phyloP scores from a whole-genome alignment of 2,329 filamentous ascomycete genomes.

The Stachybotrys elegans region DNA sequence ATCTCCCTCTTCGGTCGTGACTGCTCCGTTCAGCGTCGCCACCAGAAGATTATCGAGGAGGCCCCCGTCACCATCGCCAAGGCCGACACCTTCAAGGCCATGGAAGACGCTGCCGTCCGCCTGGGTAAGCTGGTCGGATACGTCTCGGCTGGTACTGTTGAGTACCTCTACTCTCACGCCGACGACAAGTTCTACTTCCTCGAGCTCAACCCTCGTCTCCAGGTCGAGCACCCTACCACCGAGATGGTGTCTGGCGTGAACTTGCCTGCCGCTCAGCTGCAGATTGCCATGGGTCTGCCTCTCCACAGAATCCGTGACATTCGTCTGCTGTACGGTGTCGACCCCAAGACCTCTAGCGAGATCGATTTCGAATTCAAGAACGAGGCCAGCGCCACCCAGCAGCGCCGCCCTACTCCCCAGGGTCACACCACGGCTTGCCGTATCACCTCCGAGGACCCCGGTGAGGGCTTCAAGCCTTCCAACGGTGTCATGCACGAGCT shows the following conservation, averaged over 20 bases:
- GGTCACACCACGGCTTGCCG: constrained; percentile 97
- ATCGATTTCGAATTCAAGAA: constrained; percentile 97
- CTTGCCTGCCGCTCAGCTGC: constrained; percentile 91
- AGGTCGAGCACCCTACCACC: constrained; percentile 98
- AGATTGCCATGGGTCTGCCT: constrained; percentile 98
- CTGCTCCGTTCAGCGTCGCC: constrained; percentile 95
- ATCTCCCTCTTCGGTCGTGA: constrained; percentile 98
- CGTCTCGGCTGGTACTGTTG: constrained; percentile 96
- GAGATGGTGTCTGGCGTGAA: constrained; percentile 99
- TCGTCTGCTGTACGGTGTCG: constrained; percentile 89
- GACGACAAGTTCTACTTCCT: constrained; percentile 99
- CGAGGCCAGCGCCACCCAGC: constrained; percentile 74
- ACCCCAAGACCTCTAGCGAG: constrained; percentile 77
- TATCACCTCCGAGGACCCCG: constrained; percentile 98
- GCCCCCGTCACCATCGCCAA: constrained; percentile 96
- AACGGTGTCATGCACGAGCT: constrained; percentile 98
- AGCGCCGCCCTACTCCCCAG: constrained; percentile 87
- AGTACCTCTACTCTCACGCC: constrained; percentile 96
- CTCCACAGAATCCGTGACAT: constrained; percentile 95
- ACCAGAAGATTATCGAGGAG: constrained; percentile 99
- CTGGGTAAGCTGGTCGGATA: constrained; percentile 93
- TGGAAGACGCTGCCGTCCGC: constrained; percentile 95
- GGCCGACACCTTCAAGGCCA: constrained; percentile 80
- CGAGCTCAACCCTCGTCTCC: constrained; percentile 96
- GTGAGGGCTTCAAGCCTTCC: constrained; percentile 98